phyloP scores from a whole-genome alignment of 305 asterid genomes.

The Fraxinus sp. region DNA sequence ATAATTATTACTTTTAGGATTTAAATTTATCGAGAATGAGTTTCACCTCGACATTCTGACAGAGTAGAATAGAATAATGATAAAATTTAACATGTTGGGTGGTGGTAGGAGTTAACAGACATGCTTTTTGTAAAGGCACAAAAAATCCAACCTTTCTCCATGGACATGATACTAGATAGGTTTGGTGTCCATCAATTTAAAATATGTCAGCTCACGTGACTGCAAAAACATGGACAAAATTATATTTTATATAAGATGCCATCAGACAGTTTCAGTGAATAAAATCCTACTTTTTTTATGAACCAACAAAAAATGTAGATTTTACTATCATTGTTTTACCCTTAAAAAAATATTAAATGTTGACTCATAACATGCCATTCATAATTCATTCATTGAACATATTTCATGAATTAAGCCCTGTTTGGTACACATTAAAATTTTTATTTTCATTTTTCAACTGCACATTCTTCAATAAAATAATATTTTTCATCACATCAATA shows the following conservation, averaged over 20 bases:
- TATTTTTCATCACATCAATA: too few species aligned
- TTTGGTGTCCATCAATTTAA: not conserved
- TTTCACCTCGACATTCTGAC: not conserved
- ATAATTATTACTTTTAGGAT: too few species aligned
- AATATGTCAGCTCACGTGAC: constrained; percentile 26
- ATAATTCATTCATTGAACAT: too few species aligned
- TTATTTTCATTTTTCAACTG: too few species aligned
- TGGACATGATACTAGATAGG: constrained; percentile 10
- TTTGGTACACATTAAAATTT: too few species aligned
- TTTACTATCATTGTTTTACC: constrained; percentile 2
- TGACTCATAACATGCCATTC: not conserved
- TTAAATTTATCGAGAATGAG: not conserved
- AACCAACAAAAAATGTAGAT: constrained; percentile 1
- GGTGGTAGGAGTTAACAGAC: constrained; percentile 19
- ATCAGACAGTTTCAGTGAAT: constrained; percentile 10
- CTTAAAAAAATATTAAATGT: not conserved
- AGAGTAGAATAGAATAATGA: constrained; percentile 15
- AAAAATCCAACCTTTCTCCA: constrained; percentile 12
- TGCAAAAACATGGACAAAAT: constrained; percentile 5
- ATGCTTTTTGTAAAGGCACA: constrained; percentile 35
- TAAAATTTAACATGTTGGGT: constrained; percentile 18
- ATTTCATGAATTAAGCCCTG: not conserved
- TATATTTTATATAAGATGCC: constrained; percentile 2
- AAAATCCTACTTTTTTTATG: constrained; percentile 18
- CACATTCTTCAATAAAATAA: too few species aligned